A percentile compares a stretch with the other conserved stretches of the same genome.
Conservation (phyloP, 805 yeast species). For the Kregervanrija fluxuum region DNA sequence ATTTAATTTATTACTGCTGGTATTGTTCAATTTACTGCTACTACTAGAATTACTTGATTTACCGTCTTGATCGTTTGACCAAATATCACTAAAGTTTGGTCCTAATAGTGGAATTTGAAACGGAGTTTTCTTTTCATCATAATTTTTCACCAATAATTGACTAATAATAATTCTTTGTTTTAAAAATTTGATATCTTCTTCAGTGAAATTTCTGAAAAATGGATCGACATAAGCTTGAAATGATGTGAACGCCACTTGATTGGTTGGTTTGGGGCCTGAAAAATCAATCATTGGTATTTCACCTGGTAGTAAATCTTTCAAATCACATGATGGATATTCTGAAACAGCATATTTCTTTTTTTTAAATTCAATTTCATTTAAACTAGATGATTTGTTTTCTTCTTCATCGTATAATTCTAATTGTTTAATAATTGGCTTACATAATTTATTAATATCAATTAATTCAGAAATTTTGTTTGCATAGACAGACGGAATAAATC, state of each 20-base stretch:
- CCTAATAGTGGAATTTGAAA: constrained; percentile 83
- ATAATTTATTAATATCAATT: constrained; percentile 17
- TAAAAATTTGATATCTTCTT: constrained; percentile 75
- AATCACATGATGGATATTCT: constrained; percentile 76
- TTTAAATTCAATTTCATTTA: constrained; percentile 47
- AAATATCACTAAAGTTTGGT: constrained; percentile 67
- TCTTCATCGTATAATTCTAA: constrained; percentile 34
- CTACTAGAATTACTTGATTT: neutral
- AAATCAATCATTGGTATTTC: constrained; percentile 81
- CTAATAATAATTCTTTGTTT: constrained; percentile 56
- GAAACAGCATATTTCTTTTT: constrained; percentile 81
- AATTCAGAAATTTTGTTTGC: constrained; percentile 7
- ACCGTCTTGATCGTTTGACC: constrained; percentile 74
- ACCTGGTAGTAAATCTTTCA: constrained; percentile 77
- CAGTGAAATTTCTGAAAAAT: constrained; percentile 67
- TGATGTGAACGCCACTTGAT: constrained; percentile 88
- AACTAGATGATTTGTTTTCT: constrained; percentile 53
- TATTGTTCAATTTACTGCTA: too few relatives aligned
- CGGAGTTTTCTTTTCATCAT: constrained; percentile 65
- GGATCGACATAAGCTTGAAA: constrained; percentile 82
- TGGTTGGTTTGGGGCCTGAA: constrained; percentile 73
- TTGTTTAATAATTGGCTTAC: constrained; percentile 14
- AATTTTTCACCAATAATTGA: constrained; percentile 35
- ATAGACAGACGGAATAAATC: constrained; percentile 39
- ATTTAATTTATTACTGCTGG: constrained; percentile 13